Conservation (phyloP, 2,329 filamentous ascomycete species). For the Exophiala sideris region DNA sequence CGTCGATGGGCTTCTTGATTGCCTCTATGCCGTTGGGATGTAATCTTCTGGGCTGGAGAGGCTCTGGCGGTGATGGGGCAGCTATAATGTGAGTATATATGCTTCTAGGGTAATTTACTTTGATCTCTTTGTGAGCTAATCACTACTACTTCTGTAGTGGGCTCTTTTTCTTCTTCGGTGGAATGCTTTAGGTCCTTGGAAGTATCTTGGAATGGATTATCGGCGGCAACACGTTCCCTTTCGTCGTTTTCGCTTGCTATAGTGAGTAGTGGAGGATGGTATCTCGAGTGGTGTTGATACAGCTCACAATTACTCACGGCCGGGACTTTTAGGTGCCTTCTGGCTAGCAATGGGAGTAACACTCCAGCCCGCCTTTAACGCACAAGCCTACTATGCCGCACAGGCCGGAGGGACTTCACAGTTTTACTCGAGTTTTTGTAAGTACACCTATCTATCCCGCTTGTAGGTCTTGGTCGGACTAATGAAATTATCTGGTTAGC, state of each 20-base stretch:
- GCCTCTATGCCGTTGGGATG: slow-evolving; percentile 13
- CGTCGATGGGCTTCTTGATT: slow-evolving; percentile 41
- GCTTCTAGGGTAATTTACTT: slow-evolving; percentile 24
- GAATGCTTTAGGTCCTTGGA: slow-evolving; percentile 30
- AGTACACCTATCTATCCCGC: background rate
- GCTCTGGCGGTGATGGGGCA: slow-evolving; percentile 41
- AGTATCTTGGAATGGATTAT: slow-evolving; percentile 31
- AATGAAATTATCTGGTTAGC: slow-evolving; percentile 26
- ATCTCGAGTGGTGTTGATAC: slow-evolving; percentile 47
- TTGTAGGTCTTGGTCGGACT: no score
- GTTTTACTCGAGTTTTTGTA: slow-evolving; percentile 35
- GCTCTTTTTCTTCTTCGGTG: slow-evolving; percentile 32
- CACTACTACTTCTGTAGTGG: slow-evolving; percentile 25
- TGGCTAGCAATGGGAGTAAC: slow-evolving; percentile 39
- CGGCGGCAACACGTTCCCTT: slow-evolving; percentile 49
- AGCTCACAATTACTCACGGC: background rate
- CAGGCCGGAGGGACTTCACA: background rate
- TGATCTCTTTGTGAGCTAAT: slow-evolving; percentile 36
- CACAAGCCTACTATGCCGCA: slow-evolving; percentile 35
- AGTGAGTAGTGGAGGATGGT: slow-evolving; percentile 25
- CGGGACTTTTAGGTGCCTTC: slow-evolving; percentile 37
- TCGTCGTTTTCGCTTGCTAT: slow-evolving; percentile 49
- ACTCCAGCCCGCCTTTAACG: slow-evolving; percentile 43
- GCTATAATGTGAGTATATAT: slow-evolving; percentile 26
- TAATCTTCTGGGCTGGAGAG: slow-evolving; percentile 56